phyloP scores from a whole-genome alignment of 2,329 filamentous ascomycete species.

The Neoarthrinium moseri region DNA sequence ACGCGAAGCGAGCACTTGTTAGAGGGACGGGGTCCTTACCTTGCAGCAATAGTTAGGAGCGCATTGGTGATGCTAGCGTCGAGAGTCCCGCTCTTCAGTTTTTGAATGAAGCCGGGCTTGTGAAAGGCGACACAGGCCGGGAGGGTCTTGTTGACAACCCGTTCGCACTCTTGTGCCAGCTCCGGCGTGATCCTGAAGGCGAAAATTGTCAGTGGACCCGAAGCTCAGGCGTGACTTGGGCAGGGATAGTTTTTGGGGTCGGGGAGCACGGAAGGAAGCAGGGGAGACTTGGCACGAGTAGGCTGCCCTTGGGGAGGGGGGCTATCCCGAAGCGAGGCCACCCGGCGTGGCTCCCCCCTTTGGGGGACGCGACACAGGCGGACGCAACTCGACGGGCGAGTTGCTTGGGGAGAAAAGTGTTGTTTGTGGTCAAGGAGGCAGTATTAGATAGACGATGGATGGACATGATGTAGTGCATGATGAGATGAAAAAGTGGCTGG shows the following conservation, averaged over 20 bases:
- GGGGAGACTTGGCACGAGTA: constrained; percentile 12
- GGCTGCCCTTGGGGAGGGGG: constrained; percentile 8
- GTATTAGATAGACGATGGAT: background rate
- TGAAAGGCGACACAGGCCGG: constrained; percentile 63
- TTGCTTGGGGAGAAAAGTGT: too few relatives aligned
- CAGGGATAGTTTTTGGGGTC: constrained; percentile 2
- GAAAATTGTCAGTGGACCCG: constrained; percentile 8
- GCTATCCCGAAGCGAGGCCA: constrained; percentile 13
- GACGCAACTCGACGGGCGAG: too few relatives aligned
- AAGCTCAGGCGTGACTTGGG: background rate
- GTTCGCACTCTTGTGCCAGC: constrained; percentile 57
- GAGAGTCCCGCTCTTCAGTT: constrained; percentile 55
- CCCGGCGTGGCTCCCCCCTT: constrained; percentile 7
- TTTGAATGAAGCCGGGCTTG: constrained; percentile 61
- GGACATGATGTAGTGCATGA: background rate
- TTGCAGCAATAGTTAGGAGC: constrained; percentile 54
- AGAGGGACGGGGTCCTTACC: constrained; percentile 41
- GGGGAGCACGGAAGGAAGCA: constrained; percentile 10
- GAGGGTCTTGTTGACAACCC: constrained; percentile 59
- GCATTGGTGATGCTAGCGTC: constrained; percentile 58
- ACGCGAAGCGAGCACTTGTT: background rate
- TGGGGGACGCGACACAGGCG: constrained; percentile 10
- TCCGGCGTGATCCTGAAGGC: constrained; percentile 52
- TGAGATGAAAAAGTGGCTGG: constrained; percentile 11
- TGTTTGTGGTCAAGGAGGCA: background rate